phyloP scores from a whole-genome alignment of 148 eudicot genomes.

The Dysphania ambrosioides region DNA sequence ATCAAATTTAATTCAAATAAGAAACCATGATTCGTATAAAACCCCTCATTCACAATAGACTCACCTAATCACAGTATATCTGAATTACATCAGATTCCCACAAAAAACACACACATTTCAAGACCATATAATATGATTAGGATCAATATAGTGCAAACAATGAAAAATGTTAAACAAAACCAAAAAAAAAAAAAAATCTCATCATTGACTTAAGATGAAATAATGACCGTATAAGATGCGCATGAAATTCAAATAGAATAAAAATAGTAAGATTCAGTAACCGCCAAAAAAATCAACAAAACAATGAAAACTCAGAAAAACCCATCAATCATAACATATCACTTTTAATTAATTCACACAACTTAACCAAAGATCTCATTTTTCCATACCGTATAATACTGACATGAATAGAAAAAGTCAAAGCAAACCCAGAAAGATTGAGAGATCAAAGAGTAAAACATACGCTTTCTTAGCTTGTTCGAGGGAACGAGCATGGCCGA shows the following conservation, averaged over 20 bases:
- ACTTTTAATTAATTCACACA: neutral
- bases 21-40: neutral
- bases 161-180: neutral
- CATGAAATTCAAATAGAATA: neutral
- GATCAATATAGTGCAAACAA: neutral
- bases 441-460: slow-evolving; percentile 1
- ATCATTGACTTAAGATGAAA: neutral
- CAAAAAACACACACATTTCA: neutral
- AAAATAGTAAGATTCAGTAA: neutral
- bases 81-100: neutral
- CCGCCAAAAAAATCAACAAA: neutral
- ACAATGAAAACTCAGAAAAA: slow-evolving; percentile 3
- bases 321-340: neutral
- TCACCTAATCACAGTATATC: neutral
- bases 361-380: neutral
- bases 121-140: neutral
- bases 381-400: neutral
- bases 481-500: slow-evolving; percentile 87
- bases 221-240: too few relatives aligned
- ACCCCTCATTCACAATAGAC: neutral
- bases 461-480: slow-evolving; percentile 84
- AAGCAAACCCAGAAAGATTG: slow-evolving; percentile 5
- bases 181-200: neutral
- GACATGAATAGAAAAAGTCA: neutral
- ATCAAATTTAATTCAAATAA: neutral